Percentiles rank a stretch among this genome's conserved stretches.
Evolutionary conservation across 2,329 filamentous ascomycete species (phyloP).

Genomic region (Beauveria medogensis): DNA sequence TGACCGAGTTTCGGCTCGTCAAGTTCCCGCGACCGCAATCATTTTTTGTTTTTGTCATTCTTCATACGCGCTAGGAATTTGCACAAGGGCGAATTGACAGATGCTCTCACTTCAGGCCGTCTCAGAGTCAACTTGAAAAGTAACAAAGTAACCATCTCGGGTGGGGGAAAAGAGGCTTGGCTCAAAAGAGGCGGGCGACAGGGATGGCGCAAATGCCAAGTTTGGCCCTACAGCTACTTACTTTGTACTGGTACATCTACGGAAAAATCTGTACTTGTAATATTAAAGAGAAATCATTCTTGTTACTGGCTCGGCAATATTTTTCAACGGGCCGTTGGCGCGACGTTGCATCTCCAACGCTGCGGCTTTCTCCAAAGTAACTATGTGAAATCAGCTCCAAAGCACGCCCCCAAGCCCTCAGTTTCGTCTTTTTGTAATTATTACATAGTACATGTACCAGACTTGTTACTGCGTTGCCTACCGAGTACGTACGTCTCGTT

Average conservation of each 20-base stretch:
- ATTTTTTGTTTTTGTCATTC: too few species aligned
- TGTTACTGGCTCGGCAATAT: neutral
- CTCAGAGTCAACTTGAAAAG: neutral
- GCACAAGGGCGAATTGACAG: too few species aligned
- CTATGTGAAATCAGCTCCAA: neutral
- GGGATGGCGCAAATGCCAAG: constrained; percentile 3
- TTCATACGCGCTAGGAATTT: too few species aligned
- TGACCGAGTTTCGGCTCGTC: too few species aligned
- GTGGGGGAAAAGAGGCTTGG: constrained; percentile 3
- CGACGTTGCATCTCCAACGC: constrained; percentile 6
- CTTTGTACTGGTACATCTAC: neutral
- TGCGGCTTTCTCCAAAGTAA: neutral
- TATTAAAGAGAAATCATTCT: neutral
- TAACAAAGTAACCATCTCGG: neutral
- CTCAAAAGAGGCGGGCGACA: neutral
- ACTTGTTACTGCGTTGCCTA: too few species aligned
- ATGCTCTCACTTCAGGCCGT: neutral
- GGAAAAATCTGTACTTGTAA: too few species aligned
- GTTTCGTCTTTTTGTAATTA: neutral
- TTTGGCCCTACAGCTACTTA: neutral
- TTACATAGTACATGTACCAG: neutral
- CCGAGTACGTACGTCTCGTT: neutral
- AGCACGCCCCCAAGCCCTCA: neutral
- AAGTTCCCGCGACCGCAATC: too few species aligned
- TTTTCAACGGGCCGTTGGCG: constrained; percentile 8